Base-by-base conservation (phyloP, 2,329 filamentous ascomycete species). In the Microdochium paspali region DNA sequence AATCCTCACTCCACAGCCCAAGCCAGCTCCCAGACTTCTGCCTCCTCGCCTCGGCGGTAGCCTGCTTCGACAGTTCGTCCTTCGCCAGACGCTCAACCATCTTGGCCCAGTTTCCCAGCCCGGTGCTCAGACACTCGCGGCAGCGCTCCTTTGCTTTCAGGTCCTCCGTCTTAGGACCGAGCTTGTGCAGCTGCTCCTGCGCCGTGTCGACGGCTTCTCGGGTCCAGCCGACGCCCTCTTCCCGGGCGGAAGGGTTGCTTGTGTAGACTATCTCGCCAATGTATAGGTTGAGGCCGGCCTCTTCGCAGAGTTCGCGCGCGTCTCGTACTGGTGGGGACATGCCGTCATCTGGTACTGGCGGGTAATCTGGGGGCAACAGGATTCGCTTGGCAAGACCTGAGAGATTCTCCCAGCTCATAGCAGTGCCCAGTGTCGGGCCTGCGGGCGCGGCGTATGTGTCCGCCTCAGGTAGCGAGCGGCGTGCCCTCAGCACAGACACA, bases 201-300 rank as follows among this genome's bases (percentile, higher is more conserved):
- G 90, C 85, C 1, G 86, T 69, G 54, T 90, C 85, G 26, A 95
- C 88, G 24, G 85, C 90, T 52, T 95, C 88, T 47, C 89, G 80
- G 1, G 91, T 95, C 91, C 91, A 97, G 5, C 82, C 82, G 2
- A 96, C 72, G 1, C 90, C 91, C 51, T 85, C 83, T 44, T 87
- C 82, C 45, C 72, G 70, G 18, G 62, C 64, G 3, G 61, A 50
- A 3, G 71, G 67, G 20, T 44, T 40, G 18, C n/a, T 77, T 0
- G 87, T 79, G 64, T 86, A 96, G 26, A 97, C 76, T 46, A 97
- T 95, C 68, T 97, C 91, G 49, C 91, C 91, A 52, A 97, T 91
- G 65, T 95, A 93, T 23, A 90, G 77, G 73, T 89, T 90, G 13
- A 96, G 68, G 0, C 81, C 88, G 2, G 90, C 89, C 65, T 96